Evolutionary conservation across 2,329 filamentous ascomycete genomes (phyloP).

Genomic region (Canariomyces notabilis): DNA sequence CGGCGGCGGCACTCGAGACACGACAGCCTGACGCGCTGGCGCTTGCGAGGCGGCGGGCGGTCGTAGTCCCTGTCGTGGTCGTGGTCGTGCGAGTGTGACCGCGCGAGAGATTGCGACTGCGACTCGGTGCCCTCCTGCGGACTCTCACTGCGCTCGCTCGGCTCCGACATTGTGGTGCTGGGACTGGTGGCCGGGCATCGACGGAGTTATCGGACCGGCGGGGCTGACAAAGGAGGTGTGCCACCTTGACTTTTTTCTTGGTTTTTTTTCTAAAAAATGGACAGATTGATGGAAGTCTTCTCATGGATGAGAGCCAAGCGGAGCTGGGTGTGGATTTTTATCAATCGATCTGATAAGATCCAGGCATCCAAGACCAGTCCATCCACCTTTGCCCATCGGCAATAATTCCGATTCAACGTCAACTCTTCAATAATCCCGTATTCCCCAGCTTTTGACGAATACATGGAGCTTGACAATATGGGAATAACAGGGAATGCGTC

Average conservation of each 20-base stretch:
- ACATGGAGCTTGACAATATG: too few species aligned
- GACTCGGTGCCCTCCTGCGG: slow-evolving; percentile 16
- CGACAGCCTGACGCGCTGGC: slow-evolving; percentile 54
- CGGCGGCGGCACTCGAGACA: slow-evolving; percentile 57
- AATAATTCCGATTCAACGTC: background rate
- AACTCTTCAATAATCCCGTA: too few species aligned
- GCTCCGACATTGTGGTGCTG: slow-evolving; percentile 28
- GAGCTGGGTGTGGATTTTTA: slow-evolving; percentile 14
- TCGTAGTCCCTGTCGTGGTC: slow-evolving; percentile 13
- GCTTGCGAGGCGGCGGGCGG: slow-evolving; percentile 45
- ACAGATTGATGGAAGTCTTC: too few species aligned
- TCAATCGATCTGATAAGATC: slow-evolving; percentile 22
- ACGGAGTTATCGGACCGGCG: slow-evolving; percentile 18
- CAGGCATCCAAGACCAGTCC: too few species aligned
- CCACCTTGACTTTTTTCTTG: slow-evolving; percentile 1
- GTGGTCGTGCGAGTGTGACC: too few species aligned
- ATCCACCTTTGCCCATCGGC: background rate
- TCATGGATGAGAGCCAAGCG: too few species aligned
- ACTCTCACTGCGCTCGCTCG: slow-evolving; percentile 23
- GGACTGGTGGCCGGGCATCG: too few species aligned
- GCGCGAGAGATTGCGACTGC: too few species aligned
- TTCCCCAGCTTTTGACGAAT: too few species aligned
- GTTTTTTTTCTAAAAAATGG: background rate
- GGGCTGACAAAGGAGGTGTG: slow-evolving; percentile 10
- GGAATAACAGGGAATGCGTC: background rate